These are phyloP conservation scores for Avena insularis DNA, from an alignment of 176 grass and related monocot species.

Conservation along the genomic window DNA sequence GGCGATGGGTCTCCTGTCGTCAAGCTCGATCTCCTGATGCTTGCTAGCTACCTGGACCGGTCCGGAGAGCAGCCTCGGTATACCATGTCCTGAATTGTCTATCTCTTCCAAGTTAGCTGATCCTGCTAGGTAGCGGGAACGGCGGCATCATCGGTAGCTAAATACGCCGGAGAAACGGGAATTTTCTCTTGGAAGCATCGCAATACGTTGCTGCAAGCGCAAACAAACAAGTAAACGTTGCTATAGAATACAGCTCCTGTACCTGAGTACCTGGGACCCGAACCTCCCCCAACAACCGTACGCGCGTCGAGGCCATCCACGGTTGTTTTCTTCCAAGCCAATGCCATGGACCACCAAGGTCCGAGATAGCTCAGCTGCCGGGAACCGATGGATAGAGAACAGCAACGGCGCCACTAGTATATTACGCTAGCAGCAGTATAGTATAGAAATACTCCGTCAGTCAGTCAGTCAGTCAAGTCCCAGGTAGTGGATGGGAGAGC, in stretches of 20 bases:
- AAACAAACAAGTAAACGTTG: conserved; percentile 49
- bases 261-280: neutral
- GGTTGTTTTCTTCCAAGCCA: conserved; percentile 23
- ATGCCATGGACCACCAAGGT: conserved; percentile 41
- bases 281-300: conserved; percentile 18
- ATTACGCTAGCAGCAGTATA: neutral
- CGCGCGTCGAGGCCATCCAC: conserved; percentile 26
- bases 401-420: conserved; percentile 18
- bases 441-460: neutral
- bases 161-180: conserved; percentile 7
- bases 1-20: conserved; percentile 54
- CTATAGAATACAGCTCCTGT: neutral
- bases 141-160: conserved; percentile 24
- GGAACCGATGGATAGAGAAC: conserved; percentile 42
- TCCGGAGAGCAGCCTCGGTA: neutral
- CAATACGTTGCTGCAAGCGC: conserved; percentile 27
- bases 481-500: conserved; percentile 19
- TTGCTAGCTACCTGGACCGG: neutral
- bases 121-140: neutral
- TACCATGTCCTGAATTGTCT: neutral
- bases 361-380: conserved; percentile 54
- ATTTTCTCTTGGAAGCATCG: conserved; percentile 13
- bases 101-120: neutral
- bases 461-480: neutral
- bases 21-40: neutral